These are phyloP conservation scores for Solanum corneliomulleri DNA, from an alignment of 257 asterid species.

Conservation along the genomic window DNA sequence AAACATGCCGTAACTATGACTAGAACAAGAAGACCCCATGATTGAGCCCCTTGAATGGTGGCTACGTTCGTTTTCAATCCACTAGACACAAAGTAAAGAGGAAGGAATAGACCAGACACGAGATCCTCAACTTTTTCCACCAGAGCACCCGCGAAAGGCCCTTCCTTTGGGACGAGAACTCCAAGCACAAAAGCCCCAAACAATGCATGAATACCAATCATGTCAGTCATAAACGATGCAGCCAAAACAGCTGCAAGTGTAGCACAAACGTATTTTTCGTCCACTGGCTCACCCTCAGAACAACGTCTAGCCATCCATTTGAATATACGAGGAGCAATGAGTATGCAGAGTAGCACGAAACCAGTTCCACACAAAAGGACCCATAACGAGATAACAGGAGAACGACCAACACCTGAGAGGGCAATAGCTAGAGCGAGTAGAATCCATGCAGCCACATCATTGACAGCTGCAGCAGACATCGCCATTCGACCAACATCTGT, in stretches of 20 bases:
- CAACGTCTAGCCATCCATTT: constrained; percentile 50
- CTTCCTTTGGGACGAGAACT: constrained; percentile 71
- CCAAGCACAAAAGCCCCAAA: constrained; percentile 86
- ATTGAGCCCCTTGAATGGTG: constrained; percentile 55
- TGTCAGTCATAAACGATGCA: constrained; percentile 57
- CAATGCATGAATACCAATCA: constrained; percentile 71
- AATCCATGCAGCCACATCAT: constrained; percentile 80
- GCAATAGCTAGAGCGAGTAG: constrained; percentile 70
- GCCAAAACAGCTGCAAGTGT: constrained; percentile 55
- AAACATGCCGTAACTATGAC: constrained; percentile 64
- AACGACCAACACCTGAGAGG: constrained; percentile 43
- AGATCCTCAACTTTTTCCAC: constrained; percentile 86
- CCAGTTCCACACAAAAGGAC: constrained; percentile 51
- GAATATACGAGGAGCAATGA: constrained; percentile 42
- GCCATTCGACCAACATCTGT: constrained; percentile 72
- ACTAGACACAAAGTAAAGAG: constrained; percentile 71
- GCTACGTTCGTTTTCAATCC: constrained; percentile 76
- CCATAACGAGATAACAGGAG: constrained; percentile 56
- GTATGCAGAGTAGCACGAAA: constrained; percentile 24
- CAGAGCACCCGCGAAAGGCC: constrained; percentile 62
- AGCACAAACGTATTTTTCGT: constrained; percentile 53
- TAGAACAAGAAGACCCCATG: constrained; percentile 75
- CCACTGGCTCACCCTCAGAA: constrained; percentile 62
- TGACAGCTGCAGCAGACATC: constrained; percentile 82
- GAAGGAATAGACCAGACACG: constrained; percentile 70